Evolutionary conservation across 2,329 filamentous ascomycete genomes (phyloP), one percentile per base, ranked within the genome.

Genomic region (Apiospora pterosperma): DNA sequence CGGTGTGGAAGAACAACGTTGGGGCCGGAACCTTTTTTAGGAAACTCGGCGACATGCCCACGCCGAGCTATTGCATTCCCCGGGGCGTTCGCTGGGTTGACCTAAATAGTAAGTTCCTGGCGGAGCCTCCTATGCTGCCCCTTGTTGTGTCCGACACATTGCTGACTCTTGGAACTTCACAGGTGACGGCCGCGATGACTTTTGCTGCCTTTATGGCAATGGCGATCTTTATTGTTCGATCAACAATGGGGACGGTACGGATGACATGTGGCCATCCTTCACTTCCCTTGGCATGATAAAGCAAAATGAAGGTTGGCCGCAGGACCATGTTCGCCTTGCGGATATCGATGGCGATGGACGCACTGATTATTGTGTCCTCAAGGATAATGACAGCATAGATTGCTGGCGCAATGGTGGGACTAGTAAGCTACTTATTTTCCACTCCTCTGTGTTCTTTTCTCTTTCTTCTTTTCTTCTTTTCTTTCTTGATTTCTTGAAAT

Each of bases 261-360:
- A 36, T 10, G 14, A 48, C 1, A 64, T 52, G 23, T 58, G 70
- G 10, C 70, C 72, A 0, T 67, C 59, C 3, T 75, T 74, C 59
- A 67, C 67, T n/a, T 55, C 63, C 36, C 67, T 70, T 16, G 42
- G 42, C 5, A 21, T 23, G n/a, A 23, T 21, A 7, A 68, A 69
- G 41, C 28, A 60, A 4, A 63, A 48, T 28, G 66, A 36, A 42
- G 63, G 60, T 2, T 67, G 64, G 36, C 67, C 63, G 11, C 52
- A 63, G 44, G 64, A 25, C 7, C 58, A 67, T 42, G 67, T 79
- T 5, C 67, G 71, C 0, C 65, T 78, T 3, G 76, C 66, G 0
- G 76, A 79, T 65, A 72, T 76, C 6, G 75, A 76, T 38, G 58
- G 64, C n/a, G 64, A 80, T 62, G 76, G 77, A 0, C 70, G 76